These are phyloP conservation scores for Pythium coloratum DNA, from an alignment of 352 stramenopile genomes.

Conservation along the genomic window DNA sequence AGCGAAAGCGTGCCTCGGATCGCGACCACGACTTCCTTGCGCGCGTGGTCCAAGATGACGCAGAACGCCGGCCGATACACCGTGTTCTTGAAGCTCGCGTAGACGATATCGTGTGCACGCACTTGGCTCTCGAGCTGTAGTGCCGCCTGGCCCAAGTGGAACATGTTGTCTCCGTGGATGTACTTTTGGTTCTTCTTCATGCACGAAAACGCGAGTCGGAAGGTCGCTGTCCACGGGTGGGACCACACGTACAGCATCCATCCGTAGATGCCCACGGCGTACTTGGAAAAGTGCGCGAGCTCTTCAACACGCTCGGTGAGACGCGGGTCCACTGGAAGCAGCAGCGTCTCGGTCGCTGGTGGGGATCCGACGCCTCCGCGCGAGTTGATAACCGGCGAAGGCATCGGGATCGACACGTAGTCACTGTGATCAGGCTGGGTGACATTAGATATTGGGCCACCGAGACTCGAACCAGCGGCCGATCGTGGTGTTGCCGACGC, in stretches of 20 bases:
- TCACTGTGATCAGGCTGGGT: slow-evolving; percentile 9
- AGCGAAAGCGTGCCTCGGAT: slow-evolving; percentile 85
- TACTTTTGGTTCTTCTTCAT: slow-evolving; percentile 56
- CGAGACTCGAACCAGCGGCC: slow-evolving; percentile 7
- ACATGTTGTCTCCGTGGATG: slow-evolving; percentile 87
- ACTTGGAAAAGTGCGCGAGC: slow-evolving; percentile 84
- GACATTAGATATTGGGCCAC: not conserved
- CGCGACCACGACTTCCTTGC: slow-evolving; percentile 72
- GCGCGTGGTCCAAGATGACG: slow-evolving; percentile 74
- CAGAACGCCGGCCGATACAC: slow-evolving; percentile 84
- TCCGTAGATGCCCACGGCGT: slow-evolving; percentile 84
- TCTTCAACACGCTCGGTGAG: slow-evolving; percentile 55
- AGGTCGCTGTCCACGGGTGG: slow-evolving; percentile 82
- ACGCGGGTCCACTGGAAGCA: slow-evolving; percentile 44
- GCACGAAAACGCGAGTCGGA: slow-evolving; percentile 74
- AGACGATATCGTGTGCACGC: slow-evolving; percentile 70
- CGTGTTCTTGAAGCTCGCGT: slow-evolving; percentile 76
- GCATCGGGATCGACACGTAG: slow-evolving; percentile 58
- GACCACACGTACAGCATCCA: slow-evolving; percentile 91
- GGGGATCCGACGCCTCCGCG: slow-evolving; percentile 13
- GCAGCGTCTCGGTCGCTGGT: slow-evolving; percentile 38
- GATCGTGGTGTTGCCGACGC: slow-evolving; percentile 4
- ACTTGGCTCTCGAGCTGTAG: slow-evolving; percentile 78
- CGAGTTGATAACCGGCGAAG: slow-evolving; percentile 21
- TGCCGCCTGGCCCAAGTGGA: slow-evolving; percentile 76